Evolutionary conservation across 805 yeast genomes (phyloP).

Genomic region (Ogataea pignaliae): DNA sequence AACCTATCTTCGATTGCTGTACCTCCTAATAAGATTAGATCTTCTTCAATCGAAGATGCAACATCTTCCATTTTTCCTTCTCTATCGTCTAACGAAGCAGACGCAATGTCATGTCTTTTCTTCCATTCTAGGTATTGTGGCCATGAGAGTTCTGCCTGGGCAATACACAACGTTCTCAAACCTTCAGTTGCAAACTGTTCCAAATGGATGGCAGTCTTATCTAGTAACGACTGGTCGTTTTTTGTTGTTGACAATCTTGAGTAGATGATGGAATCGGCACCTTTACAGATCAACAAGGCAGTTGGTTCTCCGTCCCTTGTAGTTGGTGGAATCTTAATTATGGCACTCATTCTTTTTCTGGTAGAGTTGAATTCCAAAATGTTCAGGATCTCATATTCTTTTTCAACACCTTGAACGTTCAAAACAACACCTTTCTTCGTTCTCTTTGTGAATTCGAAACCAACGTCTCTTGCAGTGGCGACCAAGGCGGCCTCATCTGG

Average conservation of each 20-base stretch:
- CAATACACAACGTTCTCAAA: conserved; percentile 75
- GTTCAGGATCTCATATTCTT: conserved; percentile 69
- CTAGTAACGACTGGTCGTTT: conserved; percentile 40
- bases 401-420: conserved; percentile 63
- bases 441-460: conserved; percentile 60
- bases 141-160: conserved; percentile 65
- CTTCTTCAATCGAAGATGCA: conserved; percentile 68
- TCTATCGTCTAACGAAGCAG: conserved; percentile 55
- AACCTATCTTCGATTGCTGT: conserved; percentile 84
- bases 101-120: conserved; percentile 55
- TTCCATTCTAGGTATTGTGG: conserved; percentile 61
- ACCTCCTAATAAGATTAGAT: conserved; percentile 66
- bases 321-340: conserved; percentile 59
- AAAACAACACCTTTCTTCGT: conserved; percentile 66
- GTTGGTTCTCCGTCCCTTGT: conserved; percentile 44
- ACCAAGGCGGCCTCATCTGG: conserved; percentile 89
- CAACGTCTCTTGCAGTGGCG: conserved; percentile 74
- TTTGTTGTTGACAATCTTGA: conserved; percentile 47
- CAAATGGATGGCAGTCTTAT: conserved; percentile 66
- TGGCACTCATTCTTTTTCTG: conserved; percentile 84
- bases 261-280: conserved; percentile 80
- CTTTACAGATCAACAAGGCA: conserved; percentile 71
- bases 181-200: conserved; percentile 83
- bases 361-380: conserved; percentile 77
- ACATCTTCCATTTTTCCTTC: conserved; percentile 71